These are phyloP conservation scores for Polygonum aviculare DNA, from an alignment of 148 eudicot species.

Conservation along the genomic window DNA sequence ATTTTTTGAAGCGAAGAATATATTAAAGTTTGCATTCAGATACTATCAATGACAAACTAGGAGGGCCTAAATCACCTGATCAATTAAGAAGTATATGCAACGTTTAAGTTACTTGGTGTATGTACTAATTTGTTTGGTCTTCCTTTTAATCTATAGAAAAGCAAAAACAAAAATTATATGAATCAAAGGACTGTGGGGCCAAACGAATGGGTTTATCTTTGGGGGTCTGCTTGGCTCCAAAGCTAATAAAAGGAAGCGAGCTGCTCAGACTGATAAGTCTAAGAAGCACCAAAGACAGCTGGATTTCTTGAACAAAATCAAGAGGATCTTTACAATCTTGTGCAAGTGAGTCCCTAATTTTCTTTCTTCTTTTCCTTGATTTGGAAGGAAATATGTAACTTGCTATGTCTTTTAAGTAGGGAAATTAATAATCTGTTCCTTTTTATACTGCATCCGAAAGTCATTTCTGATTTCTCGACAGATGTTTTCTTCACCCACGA, in stretches of 20 bases:
- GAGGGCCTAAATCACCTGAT: neutral
- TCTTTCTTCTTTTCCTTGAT: neutral
- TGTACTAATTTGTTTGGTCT: neutral
- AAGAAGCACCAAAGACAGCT: constrained; percentile 32
- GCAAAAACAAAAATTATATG: constrained; percentile 22
- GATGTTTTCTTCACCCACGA: too few relatives aligned
- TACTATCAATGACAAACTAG: neutral
- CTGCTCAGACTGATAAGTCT: constrained; percentile 15
- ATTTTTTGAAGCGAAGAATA: neutral
- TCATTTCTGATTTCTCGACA: too few relatives aligned
- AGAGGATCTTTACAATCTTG: constrained; percentile 86
- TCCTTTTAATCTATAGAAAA: constrained; percentile 25
- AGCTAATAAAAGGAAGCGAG: constrained; percentile 54
- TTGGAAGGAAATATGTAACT: too few relatives aligned
- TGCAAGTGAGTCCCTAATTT: constrained; percentile 47
- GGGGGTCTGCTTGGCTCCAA: constrained; percentile 89
- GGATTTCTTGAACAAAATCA: constrained; percentile 87
- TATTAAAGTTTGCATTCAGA: neutral
- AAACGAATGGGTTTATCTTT: constrained; percentile 59
- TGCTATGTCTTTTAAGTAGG: neutral
- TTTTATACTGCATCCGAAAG: too few relatives aligned
- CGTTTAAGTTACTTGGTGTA: neutral
- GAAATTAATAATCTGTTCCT: neutral
- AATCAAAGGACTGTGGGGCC: constrained; percentile 86
- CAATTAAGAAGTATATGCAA: neutral